Base-by-base conservation (phyloP, 441 rosid species). In the Bocquillonia castaneifolia region DNA sequence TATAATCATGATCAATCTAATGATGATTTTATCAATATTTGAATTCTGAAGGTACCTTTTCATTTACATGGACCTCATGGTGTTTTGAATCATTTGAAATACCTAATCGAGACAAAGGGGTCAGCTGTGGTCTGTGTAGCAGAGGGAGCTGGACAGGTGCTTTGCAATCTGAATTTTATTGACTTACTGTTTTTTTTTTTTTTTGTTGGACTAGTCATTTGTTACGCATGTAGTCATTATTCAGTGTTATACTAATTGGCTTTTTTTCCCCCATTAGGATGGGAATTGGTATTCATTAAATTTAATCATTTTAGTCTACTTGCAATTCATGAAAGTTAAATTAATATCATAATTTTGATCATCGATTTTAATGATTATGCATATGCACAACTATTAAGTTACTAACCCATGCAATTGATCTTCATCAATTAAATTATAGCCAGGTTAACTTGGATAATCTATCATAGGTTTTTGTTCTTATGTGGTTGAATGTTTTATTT, bases 101-200 rank as follows among this genome's bases (percentile, higher is more conserved):
- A 89, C 78, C 83, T 93, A 23, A 80, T 93, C 72, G 89, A 89
- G 85, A 93, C 87, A 60, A 93, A 93, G 82, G 96, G 97, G 72
- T 91, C 97, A 0, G 97, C 96, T 75, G 97, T 94, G 55, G 78
- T 94, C 70, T 94, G 97, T 77, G 90, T 91, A 62, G 99, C 96
- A 32, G 99, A 94, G 85, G 97, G 99, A 83, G 96, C 97, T 70
- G 97, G 99, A 42, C 99, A 91, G 93, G 97, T 94, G 69, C 14
- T 71, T 68, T 55, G 7, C n/a, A 23, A 47, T 40, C 26, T 47
- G 54, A 61, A 6, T 15, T 63, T 39, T 17, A 14, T 32, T 47
- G 5, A 25, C 29, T 42, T n/a, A n/a, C n/a, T n/a, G n/a, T n/a
- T 14, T 62, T 23, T 14, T 54, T 25, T 32, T 13, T 18, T 26